Conservation (phyloP, 202 grass and related monocot genomes). For the Brachypodium distachyon region DNA sequence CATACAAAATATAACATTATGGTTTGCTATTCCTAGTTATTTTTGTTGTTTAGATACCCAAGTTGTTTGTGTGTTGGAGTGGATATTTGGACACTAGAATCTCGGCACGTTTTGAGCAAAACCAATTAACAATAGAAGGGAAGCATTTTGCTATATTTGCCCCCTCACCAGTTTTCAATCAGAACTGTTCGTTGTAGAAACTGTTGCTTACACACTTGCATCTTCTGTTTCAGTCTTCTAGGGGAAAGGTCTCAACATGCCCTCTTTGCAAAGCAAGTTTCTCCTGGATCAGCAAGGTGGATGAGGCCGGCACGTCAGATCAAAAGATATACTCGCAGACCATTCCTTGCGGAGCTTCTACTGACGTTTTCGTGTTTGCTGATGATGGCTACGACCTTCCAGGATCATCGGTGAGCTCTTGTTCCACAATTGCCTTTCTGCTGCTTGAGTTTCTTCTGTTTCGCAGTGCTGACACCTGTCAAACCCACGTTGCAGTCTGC, state of each 20-base stretch:
- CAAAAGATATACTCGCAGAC: conserved; percentile 98
- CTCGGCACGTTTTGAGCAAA: not conserved
- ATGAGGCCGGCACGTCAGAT: conserved; percentile 51
- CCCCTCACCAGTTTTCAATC: not conserved
- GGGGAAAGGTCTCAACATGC: conserved; percentile 57
- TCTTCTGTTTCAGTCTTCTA: conserved; percentile 43
- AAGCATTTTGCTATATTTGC: not conserved
- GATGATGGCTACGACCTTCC: conserved; percentile 1
- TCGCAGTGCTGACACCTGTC: not conserved
- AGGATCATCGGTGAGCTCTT: conserved; percentile 33
- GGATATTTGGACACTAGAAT: not conserved
- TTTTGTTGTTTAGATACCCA: not conserved
- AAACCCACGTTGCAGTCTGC: conserved; percentile 16
- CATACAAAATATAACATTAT: not conserved
- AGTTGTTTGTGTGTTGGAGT: not conserved
- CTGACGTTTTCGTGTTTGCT: conserved; percentile 14
- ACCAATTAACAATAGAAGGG: not conserved
- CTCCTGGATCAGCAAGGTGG: conserved; percentile 62
- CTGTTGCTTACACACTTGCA: not conserved
- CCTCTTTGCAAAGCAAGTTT: conserved; percentile 83
- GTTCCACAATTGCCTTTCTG: not conserved
- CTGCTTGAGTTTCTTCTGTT: not conserved
- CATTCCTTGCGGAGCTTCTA: conserved; percentile 45
- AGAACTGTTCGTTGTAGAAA: not conserved
- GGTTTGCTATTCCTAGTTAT: not conserved